Conservation (phyloP, 805 yeast species). For the Cyberlindnera mycetangii region DNA sequence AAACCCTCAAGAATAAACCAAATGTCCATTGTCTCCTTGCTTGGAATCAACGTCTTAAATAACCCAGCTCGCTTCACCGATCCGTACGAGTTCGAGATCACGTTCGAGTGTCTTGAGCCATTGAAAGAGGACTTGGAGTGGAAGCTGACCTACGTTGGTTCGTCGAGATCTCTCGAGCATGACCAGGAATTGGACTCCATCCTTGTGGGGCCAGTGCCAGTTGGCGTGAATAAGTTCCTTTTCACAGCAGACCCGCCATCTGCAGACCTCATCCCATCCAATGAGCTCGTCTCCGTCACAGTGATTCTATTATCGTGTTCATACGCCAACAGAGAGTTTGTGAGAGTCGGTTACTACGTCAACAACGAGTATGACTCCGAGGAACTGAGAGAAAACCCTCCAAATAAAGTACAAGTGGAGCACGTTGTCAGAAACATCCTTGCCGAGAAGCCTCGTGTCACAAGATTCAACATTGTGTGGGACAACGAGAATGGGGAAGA, state of each 20-base stretch:
- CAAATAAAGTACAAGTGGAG: slow-evolving; percentile 88
- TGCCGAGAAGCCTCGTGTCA: slow-evolving; percentile 97
- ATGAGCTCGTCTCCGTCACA: slow-evolving; percentile 92
- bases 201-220: slow-evolving; percentile 98
- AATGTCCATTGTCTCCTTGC: slow-evolving; percentile 91
- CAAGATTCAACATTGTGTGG: slow-evolving; percentile 97
- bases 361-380: slow-evolving; percentile 95
- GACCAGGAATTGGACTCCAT: slow-evolving; percentile 96
- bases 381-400: slow-evolving; percentile 91
- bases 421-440: slow-evolving; percentile 91
- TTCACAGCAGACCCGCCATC: slow-evolving; percentile 96
- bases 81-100: slow-evolving; percentile 94
- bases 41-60: slow-evolving; percentile 88
- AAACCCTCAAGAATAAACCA: neutral
- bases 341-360: slow-evolving; percentile 95
- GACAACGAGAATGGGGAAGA: slow-evolving; percentile 70
- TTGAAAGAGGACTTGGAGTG: slow-evolving; percentile 85
- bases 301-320: slow-evolving; percentile 91
- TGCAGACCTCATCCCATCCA: slow-evolving; percentile 93
- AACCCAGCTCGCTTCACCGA: slow-evolving; percentile 94
- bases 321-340: slow-evolving; percentile 91
- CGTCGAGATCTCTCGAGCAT: slow-evolving; percentile 89
- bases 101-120: slow-evolving; percentile 95
- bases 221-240: slow-evolving; percentile 90
- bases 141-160: slow-evolving; percentile 96